phyloP scores from a whole-genome alignment of 768 basidiomycete genomes.

The Pleurotus giganteus region DNA sequence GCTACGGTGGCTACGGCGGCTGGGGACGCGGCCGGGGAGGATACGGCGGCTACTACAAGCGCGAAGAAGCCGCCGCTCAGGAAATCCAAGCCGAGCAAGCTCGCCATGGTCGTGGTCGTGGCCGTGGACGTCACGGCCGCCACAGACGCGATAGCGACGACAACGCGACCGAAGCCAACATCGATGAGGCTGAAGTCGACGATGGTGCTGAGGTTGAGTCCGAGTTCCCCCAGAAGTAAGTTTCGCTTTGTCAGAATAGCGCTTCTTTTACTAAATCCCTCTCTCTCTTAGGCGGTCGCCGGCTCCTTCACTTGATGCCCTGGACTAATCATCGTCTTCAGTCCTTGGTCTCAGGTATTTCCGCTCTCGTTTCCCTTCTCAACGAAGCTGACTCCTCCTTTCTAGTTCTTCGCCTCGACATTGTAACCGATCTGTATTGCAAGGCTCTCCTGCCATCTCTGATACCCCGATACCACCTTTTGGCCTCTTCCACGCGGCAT shows the following conservation, averaged over 20 bases:
- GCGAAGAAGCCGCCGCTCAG: not conserved
- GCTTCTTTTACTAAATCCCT: not conserved
- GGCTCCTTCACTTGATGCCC: not conserved
- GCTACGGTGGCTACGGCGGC: not conserved
- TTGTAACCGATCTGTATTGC: constrained; percentile 7
- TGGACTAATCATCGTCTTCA: not conserved
- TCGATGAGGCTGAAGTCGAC: not conserved
- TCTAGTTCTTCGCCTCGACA: constrained; percentile 1
- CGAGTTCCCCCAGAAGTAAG: not conserved
- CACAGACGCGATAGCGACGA: constrained; percentile 4
- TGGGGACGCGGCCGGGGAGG: not conserved
- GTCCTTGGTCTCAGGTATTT: constrained; percentile 5
- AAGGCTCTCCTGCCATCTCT: constrained; percentile 3
- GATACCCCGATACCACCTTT: constrained; percentile 9
- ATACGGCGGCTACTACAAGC: constrained; percentile 3
- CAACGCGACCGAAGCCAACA: not conserved
- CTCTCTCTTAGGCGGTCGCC: not conserved
- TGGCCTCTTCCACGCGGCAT: not conserved
- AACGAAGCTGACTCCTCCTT: not conserved
- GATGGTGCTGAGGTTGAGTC: not conserved
- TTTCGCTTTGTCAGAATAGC: not conserved
- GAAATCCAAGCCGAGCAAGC: not conserved
- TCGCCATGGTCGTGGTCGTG: not conserved
- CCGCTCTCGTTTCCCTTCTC: not conserved
- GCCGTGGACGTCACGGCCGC: not conserved